These are phyloP conservation scores for Neurospora cerealis DNA, from an alignment of 495 filamentous ascomycete species.

Conservation along the genomic window DNA sequence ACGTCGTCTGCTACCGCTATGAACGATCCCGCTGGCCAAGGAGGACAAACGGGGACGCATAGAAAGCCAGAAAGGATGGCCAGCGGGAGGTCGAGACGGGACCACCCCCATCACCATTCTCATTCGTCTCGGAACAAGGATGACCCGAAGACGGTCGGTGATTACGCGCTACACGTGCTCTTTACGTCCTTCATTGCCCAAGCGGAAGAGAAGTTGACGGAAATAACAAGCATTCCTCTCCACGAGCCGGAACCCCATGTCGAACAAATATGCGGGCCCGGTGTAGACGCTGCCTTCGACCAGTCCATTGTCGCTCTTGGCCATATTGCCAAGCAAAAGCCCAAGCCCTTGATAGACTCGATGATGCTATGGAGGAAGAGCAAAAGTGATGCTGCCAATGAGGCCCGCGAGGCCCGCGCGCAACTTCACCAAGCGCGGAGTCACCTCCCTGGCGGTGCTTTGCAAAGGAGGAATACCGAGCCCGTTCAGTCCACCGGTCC, in stretches of 20 bases:
- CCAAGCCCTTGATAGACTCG: constrained; percentile 89
- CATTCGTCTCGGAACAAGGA: constrained; percentile 67
- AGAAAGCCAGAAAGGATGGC: constrained; percentile 52
- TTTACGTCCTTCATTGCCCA: constrained; percentile 84
- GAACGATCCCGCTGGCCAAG: constrained; percentile 5
- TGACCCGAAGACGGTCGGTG: constrained; percentile 82
- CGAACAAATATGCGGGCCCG: constrained; percentile 80
- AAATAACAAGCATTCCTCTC: constrained; percentile 63
- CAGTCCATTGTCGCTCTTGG: constrained; percentile 88
- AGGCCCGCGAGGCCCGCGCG: constrained; percentile 41
- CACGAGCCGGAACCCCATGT: constrained; percentile 64
- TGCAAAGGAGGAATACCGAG: constrained; percentile 40
- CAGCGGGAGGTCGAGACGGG: constrained; percentile 55
- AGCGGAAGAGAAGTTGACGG: constrained; percentile 87
- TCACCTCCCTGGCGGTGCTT: constrained; percentile 15
- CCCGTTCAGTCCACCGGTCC: constrained; percentile 26
- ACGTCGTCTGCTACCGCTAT: constrained; percentile 19
- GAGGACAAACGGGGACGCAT: constrained; percentile 19
- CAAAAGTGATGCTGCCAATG: constrained; percentile 78
- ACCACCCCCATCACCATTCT: constrained; percentile 68
- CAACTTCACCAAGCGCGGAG: constrained; percentile 53
- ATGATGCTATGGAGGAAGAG: constrained; percentile 96
- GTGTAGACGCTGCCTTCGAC: constrained; percentile 84
- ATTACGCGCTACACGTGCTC: constrained; percentile 92
- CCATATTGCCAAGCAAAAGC: constrained; percentile 86